Evolutionary conservation across 2,329 filamentous ascomycete species (phyloP), one percentile per base, ranked within the genome.

Genomic region (Microcera coccophila): DNA sequence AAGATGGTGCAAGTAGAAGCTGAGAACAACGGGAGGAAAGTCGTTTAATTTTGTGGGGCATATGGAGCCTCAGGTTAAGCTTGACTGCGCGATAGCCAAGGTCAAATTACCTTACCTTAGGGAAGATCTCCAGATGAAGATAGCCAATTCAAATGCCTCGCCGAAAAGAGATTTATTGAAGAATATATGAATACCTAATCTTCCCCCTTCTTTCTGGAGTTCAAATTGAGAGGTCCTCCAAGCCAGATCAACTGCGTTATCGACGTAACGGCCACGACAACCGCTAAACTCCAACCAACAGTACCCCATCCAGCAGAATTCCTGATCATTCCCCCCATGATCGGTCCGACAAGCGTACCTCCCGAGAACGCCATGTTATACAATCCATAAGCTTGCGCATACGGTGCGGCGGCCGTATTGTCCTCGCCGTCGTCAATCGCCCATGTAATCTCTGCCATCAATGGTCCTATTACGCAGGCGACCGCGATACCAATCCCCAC

Each of bases 361-460:
- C 52, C 59, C 3, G 63, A 62, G 39, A 57, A 66, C 7, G 64
- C 61, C 44, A 66, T 57, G 36, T 64, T 67, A 43, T 65, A 66
- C 26, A 66, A 44, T 3, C 62, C 63, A 38, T 66, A 66, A 2
- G 60, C 61, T 16, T 63, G 60, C 10, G 62, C 64, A 41, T 63
- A 62, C 5, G 65, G 62, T 12, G 53, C 55, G 7, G 38, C 48
- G 26, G 48, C 29, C 8, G 11, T 45, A 14, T 48, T 50, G 3
- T 51, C 52, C 38, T 53, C 50, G 14, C 53, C 48, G 10, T 39
- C 45, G 36, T 60, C 48, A 8, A 62, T 50, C 4, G 62, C 49
- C 59, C 60, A 66, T 26, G 60, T 63, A 29, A 66, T 64, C 48
- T 66, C 63, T 2, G 63, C 64, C 57, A 65, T 66, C 39, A 66